A percentile compares a stretch with the other conserved stretches of the same genome.
Evolutionary conservation across 2,329 filamentous ascomycete species (phyloP).

Genomic region (Pseudogymnoascus sp.): DNA sequence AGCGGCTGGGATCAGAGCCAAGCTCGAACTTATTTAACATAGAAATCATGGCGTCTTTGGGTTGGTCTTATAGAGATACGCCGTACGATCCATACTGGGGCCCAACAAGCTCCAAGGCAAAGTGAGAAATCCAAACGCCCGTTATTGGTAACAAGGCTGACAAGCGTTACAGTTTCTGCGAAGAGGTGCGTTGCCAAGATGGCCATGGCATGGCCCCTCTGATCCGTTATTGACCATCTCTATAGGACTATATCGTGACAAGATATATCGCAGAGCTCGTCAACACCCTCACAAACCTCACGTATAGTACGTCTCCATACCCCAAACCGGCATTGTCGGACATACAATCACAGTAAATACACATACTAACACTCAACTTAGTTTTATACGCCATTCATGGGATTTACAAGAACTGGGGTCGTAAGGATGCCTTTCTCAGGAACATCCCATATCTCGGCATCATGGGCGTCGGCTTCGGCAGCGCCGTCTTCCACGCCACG

Average conservation of each 20-base stretch:
- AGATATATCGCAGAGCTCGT: constrained; percentile 46
- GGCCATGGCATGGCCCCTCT: constrained; percentile 17
- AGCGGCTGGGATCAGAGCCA: neutral
- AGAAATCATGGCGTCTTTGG: constrained; percentile 6
- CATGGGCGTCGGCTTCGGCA: constrained; percentile 36
- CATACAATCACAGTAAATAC: neutral
- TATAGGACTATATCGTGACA: constrained; percentile 46
- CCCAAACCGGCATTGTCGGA: neutral
- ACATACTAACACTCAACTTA: constrained; percentile 1
- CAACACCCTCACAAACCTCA: constrained; percentile 45
- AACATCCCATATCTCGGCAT: constrained; percentile 37
- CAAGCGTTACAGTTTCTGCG: constrained; percentile 24
- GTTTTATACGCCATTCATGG: constrained; percentile 26
- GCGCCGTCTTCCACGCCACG: constrained; percentile 36
- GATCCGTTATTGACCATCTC: neutral
- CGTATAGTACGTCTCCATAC: constrained; percentile 35
- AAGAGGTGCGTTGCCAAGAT: constrained; percentile 22
- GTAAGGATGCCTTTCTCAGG: constrained; percentile 24
- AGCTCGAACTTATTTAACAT: neutral
- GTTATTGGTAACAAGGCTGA: constrained; percentile 7
- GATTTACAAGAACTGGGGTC: constrained; percentile 23
- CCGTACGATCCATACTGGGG: constrained; percentile 25
- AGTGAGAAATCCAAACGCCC: constrained; percentile 18
- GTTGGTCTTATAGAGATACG: constrained; percentile 20
- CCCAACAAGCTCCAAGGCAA: constrained; percentile 20